A percentile compares a stretch with the other conserved stretches of the same genome.
phyloP scores from a whole-genome alignment of 805 yeast species.

The Lipomyces sp. region DNA sequence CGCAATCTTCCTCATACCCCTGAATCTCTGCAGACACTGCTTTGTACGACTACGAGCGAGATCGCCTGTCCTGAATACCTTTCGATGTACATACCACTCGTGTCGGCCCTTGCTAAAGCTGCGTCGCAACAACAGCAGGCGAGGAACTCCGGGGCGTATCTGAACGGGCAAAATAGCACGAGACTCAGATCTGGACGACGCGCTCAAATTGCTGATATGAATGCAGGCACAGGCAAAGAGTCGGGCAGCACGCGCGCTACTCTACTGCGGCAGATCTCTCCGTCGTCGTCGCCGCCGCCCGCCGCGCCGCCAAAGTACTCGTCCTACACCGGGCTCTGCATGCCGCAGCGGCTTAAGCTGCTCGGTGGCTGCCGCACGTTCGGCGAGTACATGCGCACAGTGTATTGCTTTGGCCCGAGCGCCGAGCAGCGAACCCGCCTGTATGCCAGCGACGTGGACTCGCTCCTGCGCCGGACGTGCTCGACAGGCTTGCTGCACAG shows the following conservation, averaged over 20 bases:
- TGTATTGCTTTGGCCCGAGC: background rate
- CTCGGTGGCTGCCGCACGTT: conserved; percentile 18
- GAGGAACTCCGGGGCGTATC: background rate
- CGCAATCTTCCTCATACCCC: conserved; percentile 7
- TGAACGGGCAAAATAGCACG: background rate
- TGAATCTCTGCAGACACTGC: conserved; percentile 7
- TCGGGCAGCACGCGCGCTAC: no score
- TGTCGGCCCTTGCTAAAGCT: conserved; percentile 2
- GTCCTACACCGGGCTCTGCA: conserved; percentile 10
- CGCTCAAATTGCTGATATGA: no score
- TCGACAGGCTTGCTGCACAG: no score
- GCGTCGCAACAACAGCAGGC: background rate
- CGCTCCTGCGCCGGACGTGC: background rate
- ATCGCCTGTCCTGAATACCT: conserved; percentile 11
- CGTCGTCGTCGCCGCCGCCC: background rate
- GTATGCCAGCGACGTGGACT: background rate
- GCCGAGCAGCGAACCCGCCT: background rate
- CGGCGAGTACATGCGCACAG: conserved; percentile 13
- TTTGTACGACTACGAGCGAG: background rate
- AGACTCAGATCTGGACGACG: no score
- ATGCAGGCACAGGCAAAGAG: no score
- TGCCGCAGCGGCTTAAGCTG: conserved; percentile 15
- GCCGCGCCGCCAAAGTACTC: background rate
- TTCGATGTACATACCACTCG: conserved; percentile 8
- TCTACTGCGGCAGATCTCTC: no score